Evolutionary conservation across 495 filamentous ascomycete genomes (phyloP), one percentile per base, ranked within the genome.

Genomic region (Hyaloscypha bicolor): DNA sequence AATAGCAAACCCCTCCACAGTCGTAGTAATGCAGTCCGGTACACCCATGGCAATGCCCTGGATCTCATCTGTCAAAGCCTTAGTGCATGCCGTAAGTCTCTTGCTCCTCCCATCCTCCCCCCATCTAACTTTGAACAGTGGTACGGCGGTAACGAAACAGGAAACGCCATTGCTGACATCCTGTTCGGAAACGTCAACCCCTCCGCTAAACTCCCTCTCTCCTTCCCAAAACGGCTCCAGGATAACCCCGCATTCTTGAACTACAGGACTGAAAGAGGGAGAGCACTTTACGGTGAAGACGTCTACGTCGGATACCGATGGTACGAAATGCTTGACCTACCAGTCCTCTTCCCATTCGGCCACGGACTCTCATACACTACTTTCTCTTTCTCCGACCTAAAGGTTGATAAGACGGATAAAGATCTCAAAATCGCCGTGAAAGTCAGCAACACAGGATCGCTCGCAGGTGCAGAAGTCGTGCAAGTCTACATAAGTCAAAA

Each of bases 341-440:
- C 89, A 0, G 94, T 94, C 77, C 80, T 87, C 6, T 93, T 85
- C 67, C 82, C 88, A 39, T 96, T 96, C 73, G 92, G 93, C 56
- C 88, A 94, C 74, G 93, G 93, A 29, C 84, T 96, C 8, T 91
- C 88, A 0, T 95, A 95, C 76, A 92, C 92, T 0, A 87, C 81
- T 3, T 95, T 95, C 72, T 76, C 81, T 31, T 91, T 90, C 73
- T 86, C 86, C 5, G 77, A 87, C 22, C 83, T 91, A 1, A 52
- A 69, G 1, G 72, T 88, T 45, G 61, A 61, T 0, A 74, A 64
- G n/a, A 66, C 79, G n/a, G 83, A 82, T 0, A 82, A 83, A 11
- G 79, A 78, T 0, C 76, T 93, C 67, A 88, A 85, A 58, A 78
- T 90, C 19, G 78, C 81, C 2, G 82, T 94, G 35, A 83, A 79